A percentile compares a stretch with the other conserved stretches of the same genome.
phyloP scores from a whole-genome alignment of 257 asterid genomes.

The Lithospermum erythrorhizon region DNA sequence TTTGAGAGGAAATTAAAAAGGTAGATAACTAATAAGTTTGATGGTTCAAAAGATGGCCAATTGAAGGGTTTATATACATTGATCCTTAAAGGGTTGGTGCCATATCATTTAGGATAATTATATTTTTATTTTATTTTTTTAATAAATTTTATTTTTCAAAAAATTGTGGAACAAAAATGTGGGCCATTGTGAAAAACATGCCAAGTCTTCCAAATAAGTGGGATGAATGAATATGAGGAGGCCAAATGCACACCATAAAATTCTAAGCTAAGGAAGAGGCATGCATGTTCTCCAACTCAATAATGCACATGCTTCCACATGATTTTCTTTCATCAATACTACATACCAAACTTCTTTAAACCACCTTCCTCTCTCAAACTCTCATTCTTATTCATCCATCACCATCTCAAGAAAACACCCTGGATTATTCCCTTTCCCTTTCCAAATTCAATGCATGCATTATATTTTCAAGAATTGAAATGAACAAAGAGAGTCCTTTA shows the following conservation, averaged over 20 bases:
- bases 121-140: no score
- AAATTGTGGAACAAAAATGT: background rate
- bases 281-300: slow-evolving; percentile 41
- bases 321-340: slow-evolving; percentile 13
- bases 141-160: background rate
- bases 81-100: background rate
- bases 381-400: slow-evolving; percentile 8
- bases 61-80: background rate
- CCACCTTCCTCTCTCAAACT: slow-evolving; percentile 9
- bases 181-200: slow-evolving; percentile 8
- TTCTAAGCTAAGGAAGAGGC: background rate
- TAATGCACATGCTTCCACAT: slow-evolving; percentile 63
- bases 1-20: slow-evolving; percentile 4
- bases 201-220: slow-evolving; percentile 15
- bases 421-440: slow-evolving; percentile 64
- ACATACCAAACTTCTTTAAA: slow-evolving; percentile 6
- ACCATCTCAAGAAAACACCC: slow-evolving; percentile 30
- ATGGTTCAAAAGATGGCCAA: background rate
- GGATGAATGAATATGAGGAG: slow-evolving; percentile 26
- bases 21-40: background rate
- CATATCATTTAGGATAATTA: background rate
- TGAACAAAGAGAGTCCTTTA: background rate
- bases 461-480: background rate
- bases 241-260: slow-evolving; percentile 5
- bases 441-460: slow-evolving; percentile 48